Percentiles rank a stretch among this genome's conserved stretches.
Evolutionary conservation across 2,329 filamentous ascomycete genomes (phyloP).

Genomic region (Endoconidiophora laricicola): DNA sequence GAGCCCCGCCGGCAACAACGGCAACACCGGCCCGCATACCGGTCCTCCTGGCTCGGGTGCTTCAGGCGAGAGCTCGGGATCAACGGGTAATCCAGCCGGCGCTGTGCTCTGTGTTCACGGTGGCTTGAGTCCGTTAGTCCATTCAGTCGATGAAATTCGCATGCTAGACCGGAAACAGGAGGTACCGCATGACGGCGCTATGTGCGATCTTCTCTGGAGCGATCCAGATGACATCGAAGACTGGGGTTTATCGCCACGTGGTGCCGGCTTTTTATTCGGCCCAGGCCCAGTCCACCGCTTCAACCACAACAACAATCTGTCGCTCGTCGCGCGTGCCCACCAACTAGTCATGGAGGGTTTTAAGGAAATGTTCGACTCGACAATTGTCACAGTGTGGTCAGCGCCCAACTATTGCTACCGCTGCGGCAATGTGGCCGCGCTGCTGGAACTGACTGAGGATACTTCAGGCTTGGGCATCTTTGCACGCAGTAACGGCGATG

Average conservation of each 20-base stretch:
- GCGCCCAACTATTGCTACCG: constrained; percentile 95
- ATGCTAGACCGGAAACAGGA: constrained; percentile 93
- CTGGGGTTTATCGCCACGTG: constrained; percentile 86
- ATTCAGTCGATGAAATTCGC: constrained; percentile 88
- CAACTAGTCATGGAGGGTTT: constrained; percentile 99
- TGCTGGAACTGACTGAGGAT: constrained; percentile 84
- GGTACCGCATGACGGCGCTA: constrained; percentile 93
- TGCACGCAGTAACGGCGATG: constrained; percentile 54
- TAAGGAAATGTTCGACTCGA: constrained; percentile 96
- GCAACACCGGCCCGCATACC: constrained; percentile 24
- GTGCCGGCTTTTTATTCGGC: constrained; percentile 89
- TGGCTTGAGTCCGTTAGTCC: constrained; percentile 77
- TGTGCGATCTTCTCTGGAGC: constrained; percentile 97
- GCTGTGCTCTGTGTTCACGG: constrained; percentile 93
- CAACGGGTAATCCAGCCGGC: constrained; percentile 52
- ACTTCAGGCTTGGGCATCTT: constrained; percentile 57
- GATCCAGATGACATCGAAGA: constrained; percentile 96
- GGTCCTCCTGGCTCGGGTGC: constrained; percentile 70
- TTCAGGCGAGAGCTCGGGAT: constrained; percentile 48
- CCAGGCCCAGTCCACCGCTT: constrained; percentile 91
- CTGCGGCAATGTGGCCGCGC: constrained; percentile 88
- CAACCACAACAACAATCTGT: constrained; percentile 86
- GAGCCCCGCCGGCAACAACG: constrained; percentile 8
- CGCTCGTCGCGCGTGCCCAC: constrained; percentile 81
- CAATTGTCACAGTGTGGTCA: constrained; percentile 97